Evolutionary conservation across 1,284 basidiomycete genomes (phyloP).

Genomic region (Ganoderma boninense): DNA sequence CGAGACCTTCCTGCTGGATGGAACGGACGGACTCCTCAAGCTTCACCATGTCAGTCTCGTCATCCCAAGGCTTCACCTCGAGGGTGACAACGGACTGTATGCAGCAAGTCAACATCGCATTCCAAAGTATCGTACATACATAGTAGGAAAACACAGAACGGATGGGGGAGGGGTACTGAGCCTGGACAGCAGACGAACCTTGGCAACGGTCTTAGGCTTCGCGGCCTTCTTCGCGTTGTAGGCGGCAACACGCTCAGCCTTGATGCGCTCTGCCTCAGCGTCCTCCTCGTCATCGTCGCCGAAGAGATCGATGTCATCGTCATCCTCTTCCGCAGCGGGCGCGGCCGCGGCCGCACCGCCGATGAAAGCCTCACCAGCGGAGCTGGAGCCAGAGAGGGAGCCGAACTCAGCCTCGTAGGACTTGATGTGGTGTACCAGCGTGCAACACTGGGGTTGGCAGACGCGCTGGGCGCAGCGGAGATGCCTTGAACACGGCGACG

Average conservation of each 20-base stretch:
- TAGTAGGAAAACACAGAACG: slow-evolving; percentile 15
- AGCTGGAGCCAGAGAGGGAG: slow-evolving; percentile 86
- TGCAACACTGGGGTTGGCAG: slow-evolving; percentile 79
- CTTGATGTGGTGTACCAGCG: slow-evolving; percentile 97
- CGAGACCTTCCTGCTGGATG: slow-evolving; percentile 90
- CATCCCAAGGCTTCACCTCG: slow-evolving; percentile 99
- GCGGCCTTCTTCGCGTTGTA: slow-evolving; percentile 95
- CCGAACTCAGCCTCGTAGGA: slow-evolving; percentile 85
- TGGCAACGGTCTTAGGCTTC: slow-evolving; percentile 91
- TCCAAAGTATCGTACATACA: slow-evolving; percentile 25
- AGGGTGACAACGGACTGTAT: slow-evolving; percentile 91
- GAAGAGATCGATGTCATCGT: slow-evolving; percentile 94
- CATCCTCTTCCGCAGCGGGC: slow-evolving; percentile 82
- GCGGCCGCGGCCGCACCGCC: slow-evolving; percentile 50
- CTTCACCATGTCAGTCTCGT: slow-evolving; percentile 95
- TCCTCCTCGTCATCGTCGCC: slow-evolving; percentile 93
- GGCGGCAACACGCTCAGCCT: slow-evolving; percentile 93
- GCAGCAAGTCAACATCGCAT: slow-evolving; percentile 33
- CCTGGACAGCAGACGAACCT: slow-evolving; percentile 60
- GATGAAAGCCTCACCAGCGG: slow-evolving; percentile 80
- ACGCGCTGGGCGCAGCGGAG: slow-evolving; percentile 68
- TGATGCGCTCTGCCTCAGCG: slow-evolving; percentile 93
- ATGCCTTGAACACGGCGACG: slow-evolving; percentile 92
- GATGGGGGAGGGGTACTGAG: background rate
- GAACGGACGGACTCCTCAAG: slow-evolving; percentile 89